These are phyloP conservation scores for Colletotrichum euphorbiae DNA, from an alignment of 2,329 filamentous ascomycete species.

Conservation along the genomic window DNA sequence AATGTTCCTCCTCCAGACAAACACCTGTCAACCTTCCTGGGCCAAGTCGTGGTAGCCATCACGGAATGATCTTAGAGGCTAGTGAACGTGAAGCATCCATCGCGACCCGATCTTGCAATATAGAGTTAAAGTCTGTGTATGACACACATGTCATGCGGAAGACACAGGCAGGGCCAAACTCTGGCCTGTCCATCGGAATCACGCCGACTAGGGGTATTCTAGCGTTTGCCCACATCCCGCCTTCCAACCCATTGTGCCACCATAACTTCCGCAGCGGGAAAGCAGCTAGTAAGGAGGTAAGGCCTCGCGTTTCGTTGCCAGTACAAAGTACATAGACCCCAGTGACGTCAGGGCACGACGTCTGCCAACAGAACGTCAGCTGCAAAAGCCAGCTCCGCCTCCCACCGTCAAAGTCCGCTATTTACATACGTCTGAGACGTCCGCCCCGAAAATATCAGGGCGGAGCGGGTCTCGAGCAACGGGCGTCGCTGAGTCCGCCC, in stretches of 20 bases:
- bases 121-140: slow-evolving; percentile 12
- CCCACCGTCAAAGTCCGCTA: background rate
- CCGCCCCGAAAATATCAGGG: background rate
- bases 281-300: background rate
- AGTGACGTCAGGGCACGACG: background rate
- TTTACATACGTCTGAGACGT: background rate
- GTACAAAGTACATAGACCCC: background rate
- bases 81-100: background rate
- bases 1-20: background rate
- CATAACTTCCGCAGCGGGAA: background rate
- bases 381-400: background rate
- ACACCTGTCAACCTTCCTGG: background rate
- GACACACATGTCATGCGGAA: background rate
- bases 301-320: background rate
- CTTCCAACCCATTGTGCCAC: too few species aligned
- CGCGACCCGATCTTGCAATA: background rate
- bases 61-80: background rate
- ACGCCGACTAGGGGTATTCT: background rate
- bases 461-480: background rate
- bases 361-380: background rate
- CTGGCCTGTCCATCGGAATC: background rate
- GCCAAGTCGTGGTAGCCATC: background rate
- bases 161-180: slow-evolving; percentile 1
- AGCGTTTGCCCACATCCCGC: background rate
- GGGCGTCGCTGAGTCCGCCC: background rate